A percentile compares a stretch with the other conserved stretches of the same genome.
Evolutionary conservation across 345 rosid genomes (phyloP).

Genomic region (Fremontodendron californicum): DNA sequence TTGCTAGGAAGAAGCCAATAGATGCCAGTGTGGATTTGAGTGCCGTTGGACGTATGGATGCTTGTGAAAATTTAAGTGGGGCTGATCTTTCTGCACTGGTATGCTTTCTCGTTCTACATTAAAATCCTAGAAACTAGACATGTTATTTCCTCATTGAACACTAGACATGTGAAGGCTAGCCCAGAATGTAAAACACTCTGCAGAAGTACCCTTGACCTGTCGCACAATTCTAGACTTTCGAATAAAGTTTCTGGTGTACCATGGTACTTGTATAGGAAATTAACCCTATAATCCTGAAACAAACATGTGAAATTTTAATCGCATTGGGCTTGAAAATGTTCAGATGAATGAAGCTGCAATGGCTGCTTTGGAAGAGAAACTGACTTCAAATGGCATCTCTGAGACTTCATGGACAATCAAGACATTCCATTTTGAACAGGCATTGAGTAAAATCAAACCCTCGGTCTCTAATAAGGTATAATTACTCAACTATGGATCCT

Average conservation of each 20-base stretch:
- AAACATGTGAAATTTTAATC: background rate
- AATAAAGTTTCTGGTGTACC: background rate
- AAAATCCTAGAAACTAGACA: background rate
- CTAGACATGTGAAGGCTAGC: background rate
- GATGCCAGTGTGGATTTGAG: constrained; percentile 70
- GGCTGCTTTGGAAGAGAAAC: constrained; percentile 57
- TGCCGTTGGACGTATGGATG: constrained; percentile 54
- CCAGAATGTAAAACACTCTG: background rate
- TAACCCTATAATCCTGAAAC: background rate
- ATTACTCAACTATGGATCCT: background rate
- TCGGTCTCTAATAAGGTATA: constrained; percentile 60
- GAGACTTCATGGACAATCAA: constrained; percentile 40
- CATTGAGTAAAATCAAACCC: constrained; percentile 48
- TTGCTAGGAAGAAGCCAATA: constrained; percentile 66
- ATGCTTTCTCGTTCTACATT: constrained; percentile 15
- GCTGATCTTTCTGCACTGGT: constrained; percentile 92
- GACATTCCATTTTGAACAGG: constrained; percentile 55
- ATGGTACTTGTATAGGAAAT: background rate
- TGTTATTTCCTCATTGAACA: background rate
- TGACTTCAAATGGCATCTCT: constrained; percentile 17
- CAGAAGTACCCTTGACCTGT: background rate
- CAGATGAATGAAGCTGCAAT: constrained; percentile 75
- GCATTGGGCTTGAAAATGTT: background rate
- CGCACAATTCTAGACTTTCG: background rate
- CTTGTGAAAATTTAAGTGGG: constrained; percentile 78